phyloP scores from a whole-genome alignment of 768 basidiomycete genomes.

The Suillus clintonianus region DNA sequence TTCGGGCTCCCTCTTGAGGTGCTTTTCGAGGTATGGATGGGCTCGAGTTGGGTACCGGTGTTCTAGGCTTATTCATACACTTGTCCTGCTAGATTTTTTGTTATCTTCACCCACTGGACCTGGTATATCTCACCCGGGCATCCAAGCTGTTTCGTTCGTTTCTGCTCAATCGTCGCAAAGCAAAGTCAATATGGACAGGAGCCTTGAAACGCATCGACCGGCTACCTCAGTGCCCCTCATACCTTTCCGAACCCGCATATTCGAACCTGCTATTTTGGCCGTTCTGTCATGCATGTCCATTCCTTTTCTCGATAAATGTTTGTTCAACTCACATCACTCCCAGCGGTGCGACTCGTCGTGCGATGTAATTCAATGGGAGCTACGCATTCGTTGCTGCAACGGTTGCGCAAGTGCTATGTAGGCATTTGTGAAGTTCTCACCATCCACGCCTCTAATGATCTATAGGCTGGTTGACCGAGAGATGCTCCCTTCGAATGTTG shows the following conservation, averaged over 20 bases:
- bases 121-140: neutral
- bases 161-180: constrained; percentile 3
- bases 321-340: neutral
- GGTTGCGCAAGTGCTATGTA: neutral
- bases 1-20: neutral
- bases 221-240: neutral
- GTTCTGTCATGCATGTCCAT: neutral
- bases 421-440: neutral
- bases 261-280: neutral
- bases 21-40: neutral
- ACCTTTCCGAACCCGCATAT: constrained; percentile 6
- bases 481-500: neutral
- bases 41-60: neutral
- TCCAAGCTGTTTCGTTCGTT: constrained; percentile 3
- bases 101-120: neutral
- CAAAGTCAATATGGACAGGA: neutral
- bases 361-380: neutral
- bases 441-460: neutral
- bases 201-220: neutral
- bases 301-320: neutral
- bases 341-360: neutral
- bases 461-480: neutral
- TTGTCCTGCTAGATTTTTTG: neutral
- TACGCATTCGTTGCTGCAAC: neutral
- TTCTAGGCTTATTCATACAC: neutral